phyloP scores from a whole-genome alignment of 2,329 filamentous ascomycete genomes.

The Pestalotiopsis sp. region DNA sequence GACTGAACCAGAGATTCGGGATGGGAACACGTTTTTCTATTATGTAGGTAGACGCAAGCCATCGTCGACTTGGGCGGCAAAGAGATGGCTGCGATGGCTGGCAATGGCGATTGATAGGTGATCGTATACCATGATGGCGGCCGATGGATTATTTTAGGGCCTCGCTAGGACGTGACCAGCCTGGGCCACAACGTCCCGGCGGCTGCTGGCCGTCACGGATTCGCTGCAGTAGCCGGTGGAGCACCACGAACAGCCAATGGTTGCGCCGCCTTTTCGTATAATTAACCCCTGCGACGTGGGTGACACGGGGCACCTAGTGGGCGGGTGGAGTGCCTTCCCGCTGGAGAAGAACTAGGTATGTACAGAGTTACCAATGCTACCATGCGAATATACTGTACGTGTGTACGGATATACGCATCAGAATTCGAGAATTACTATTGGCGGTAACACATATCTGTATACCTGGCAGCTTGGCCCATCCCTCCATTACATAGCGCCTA shows the following conservation, averaged over 20 bases:
- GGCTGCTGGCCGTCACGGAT: conserved; percentile 8
- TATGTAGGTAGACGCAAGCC: conserved; percentile 4
- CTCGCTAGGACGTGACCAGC: conserved; percentile 6
- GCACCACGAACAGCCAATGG: not conserved
- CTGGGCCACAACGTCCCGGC: not conserved
- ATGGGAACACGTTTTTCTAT: not conserved
- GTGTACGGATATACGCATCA: not conserved
- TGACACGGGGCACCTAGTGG: not conserved
- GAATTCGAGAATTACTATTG: too few species aligned
- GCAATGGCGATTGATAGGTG: not conserved
- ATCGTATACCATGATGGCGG: not conserved
- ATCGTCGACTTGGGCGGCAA: conserved; percentile 7
- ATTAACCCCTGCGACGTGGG: not conserved
- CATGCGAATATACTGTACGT: not conserved
- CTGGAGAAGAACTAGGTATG: not conserved
- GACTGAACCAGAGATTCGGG: not conserved
- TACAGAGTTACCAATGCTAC: not conserved
- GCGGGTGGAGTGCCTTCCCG: not conserved
- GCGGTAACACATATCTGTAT: too few species aligned
- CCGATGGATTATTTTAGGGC: conserved; percentile 11
- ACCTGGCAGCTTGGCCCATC: too few species aligned
- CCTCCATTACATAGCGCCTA: too few species aligned
- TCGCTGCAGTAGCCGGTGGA: conserved; percentile 9
- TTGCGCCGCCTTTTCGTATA: not conserved
- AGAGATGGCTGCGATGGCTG: not conserved